These are phyloP conservation scores for Annulohypoxylon truncatum DNA, from an alignment of 2,329 filamentous ascomycete genomes.

Conservation along the genomic window DNA sequence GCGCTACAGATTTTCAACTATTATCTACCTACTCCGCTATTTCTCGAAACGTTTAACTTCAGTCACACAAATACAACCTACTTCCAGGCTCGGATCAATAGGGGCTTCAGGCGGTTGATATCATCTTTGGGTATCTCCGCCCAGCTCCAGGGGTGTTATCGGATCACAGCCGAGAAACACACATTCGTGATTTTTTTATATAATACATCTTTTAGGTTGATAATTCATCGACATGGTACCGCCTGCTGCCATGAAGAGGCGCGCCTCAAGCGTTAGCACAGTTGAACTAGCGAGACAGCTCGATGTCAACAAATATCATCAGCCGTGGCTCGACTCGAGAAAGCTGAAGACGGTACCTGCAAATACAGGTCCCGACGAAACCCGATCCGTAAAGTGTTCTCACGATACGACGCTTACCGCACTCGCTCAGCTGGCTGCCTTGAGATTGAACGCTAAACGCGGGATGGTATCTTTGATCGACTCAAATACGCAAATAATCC, in stretches of 20 bases:
- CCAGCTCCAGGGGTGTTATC: conserved; percentile 19
- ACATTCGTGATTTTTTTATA: neutral
- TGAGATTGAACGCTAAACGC: conserved; percentile 60
- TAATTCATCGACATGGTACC: conserved; percentile 16
- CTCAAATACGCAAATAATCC: conserved; percentile 59
- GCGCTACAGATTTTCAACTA: neutral
- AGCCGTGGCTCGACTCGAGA: conserved; percentile 44
- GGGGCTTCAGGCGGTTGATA: conserved; percentile 18
- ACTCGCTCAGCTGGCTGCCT: conserved; percentile 62
- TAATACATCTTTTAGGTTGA: neutral
- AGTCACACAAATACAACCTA: neutral
- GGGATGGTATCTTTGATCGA: conserved; percentile 63
- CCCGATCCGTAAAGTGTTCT: conserved; percentile 45
- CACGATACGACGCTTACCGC: conserved; percentile 56
- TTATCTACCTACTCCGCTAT: neutral
- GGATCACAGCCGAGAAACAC: conserved; percentile 14
- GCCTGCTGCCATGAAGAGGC: conserved; percentile 23
- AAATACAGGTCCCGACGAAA: conserved; percentile 17
- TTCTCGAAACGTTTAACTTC: neutral
- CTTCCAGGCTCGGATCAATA: conserved; percentile 8
- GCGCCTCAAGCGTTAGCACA: conserved; percentile 39
- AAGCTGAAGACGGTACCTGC: conserved; percentile 34
- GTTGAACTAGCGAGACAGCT: conserved; percentile 40
- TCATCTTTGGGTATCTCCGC: conserved; percentile 25
- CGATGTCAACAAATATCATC: conserved; percentile 43